Conservation (phyloP, 2,329 filamentous ascomycete species). For the Aspergillus fischeri region DNA sequence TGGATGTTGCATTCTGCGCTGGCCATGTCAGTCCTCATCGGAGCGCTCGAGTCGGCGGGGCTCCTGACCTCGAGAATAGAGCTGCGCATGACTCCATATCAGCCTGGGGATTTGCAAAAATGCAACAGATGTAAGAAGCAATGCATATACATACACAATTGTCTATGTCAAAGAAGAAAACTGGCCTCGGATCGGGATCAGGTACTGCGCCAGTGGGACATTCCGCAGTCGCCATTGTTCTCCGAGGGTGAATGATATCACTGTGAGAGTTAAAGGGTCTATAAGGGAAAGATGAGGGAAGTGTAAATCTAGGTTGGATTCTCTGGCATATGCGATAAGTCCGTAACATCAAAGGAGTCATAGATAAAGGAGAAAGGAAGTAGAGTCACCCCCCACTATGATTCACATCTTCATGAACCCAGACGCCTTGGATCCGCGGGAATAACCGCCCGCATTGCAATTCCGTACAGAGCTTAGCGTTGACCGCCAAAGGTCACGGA, state of each 20-base stretch:
- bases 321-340: neutral
- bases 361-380: neutral
- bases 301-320: neutral
- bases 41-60: neutral
- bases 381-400: neutral
- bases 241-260: constrained; percentile 2
- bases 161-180: constrained; percentile 89
- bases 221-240: constrained; percentile 19
- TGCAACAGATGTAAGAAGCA: neutral
- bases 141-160: constrained; percentile 65
- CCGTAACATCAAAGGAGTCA: neutral
- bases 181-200: constrained; percentile 45
- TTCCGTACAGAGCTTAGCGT: constrained; percentile 9
- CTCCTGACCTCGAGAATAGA: constrained; percentile 76
- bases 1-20: constrained; percentile 69
- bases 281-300: neutral
- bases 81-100: constrained; percentile 36
- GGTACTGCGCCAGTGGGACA: constrained; percentile 13
- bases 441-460: neutral
- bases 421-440: neutral
- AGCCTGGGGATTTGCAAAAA: constrained; percentile 3
- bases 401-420: neutral
- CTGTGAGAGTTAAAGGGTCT: neutral
- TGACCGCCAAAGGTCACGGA: no score
- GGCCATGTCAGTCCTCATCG: constrained; percentile 10